Evolutionary conservation across 2,329 filamentous ascomycete species (phyloP), one percentile per base, ranked within the genome.

Genomic region (Penicillium sp.): DNA sequence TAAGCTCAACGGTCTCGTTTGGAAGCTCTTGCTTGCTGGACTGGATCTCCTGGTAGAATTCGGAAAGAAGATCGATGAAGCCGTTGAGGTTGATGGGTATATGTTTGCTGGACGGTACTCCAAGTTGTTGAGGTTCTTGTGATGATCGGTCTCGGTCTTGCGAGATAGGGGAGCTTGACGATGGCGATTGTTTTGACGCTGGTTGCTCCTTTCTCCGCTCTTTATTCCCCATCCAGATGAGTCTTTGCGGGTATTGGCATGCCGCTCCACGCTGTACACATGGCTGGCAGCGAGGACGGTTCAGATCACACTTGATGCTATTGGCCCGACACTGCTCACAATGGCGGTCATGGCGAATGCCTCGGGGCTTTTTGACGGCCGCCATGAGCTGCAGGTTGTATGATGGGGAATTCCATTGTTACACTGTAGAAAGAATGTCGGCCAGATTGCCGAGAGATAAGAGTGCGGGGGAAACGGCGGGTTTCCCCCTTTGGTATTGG

Each of bases 271-370:
- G 40, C 45, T 70, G 65, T 42, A 68, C 61, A 49, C 72, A 74
- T 22, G 65, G 63, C 24, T 68, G 67, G 47, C 72, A 74, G 33
- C 69, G 64, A 1, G 72, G 72, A 8, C 72, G 66, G 47, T 75
- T 75, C 1, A 75, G 56, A 63, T 75, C 72, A 53, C 72, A 75
- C 53, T 75, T 75, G 60, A 73, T 61, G 33, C 66, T 63, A 35
- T 68, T 65, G 24, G 30, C 53, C 50, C 70, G 69, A 57, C 72
- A 75, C 50, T 59, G 70, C 45, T 62, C 45, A 49, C 72, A 74
- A 51, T 75, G 68, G 19, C 72, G 70, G 61, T 75, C 72, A 37
- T 69, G 66, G 8, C 72, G 69, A n/a, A 74, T 72, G 1, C 72
- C 71, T 13, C 72, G 69, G 10, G 72, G 72, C 61, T 72, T 73